Conservation (phyloP, 306 rosid species). For the Rubus idaeus region DNA sequence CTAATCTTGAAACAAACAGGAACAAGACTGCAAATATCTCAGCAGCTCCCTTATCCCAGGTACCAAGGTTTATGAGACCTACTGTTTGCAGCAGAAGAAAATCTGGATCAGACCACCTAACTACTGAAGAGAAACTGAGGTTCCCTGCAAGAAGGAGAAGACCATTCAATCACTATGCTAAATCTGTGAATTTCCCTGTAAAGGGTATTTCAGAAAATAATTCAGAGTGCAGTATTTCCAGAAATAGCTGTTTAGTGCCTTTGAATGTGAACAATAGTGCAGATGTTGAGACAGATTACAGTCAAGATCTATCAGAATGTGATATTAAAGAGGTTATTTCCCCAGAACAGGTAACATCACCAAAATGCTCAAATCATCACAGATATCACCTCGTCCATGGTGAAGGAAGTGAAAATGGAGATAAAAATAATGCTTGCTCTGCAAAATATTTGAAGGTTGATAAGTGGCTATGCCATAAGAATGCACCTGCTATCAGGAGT, state of each 20-base stretch:
- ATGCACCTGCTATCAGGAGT: conserved; percentile 16
- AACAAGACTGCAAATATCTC: conserved; percentile 10
- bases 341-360: conserved; percentile 24
- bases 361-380: conserved; percentile 17
- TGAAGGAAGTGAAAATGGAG: conserved; percentile 19
- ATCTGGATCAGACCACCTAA: conserved; percentile 22
- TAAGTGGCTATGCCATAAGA: conserved; percentile 33
- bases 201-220: conserved; percentile 23
- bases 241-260: conserved; percentile 35
- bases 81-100: conserved; percentile 36
- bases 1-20: conserved; percentile 7
- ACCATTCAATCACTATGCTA: conserved; percentile 26
- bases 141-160: conserved; percentile 30
- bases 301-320: conserved; percentile 34
- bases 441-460: conserved; percentile 23
- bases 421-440: conserved; percentile 19
- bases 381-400: conserved; percentile 2
- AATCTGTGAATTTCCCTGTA: conserved; percentile 36
- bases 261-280: conserved; percentile 27
- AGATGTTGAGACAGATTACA: conserved; percentile 32
- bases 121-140: conserved; percentile 19
- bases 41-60: conserved; percentile 15
- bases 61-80: conserved; percentile 45
- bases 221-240: conserved; percentile 33
- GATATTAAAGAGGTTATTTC: conserved; percentile 20